Base-by-base conservation (phyloP, 306 rosid genomes). In the Vigna trinervia region DNA sequence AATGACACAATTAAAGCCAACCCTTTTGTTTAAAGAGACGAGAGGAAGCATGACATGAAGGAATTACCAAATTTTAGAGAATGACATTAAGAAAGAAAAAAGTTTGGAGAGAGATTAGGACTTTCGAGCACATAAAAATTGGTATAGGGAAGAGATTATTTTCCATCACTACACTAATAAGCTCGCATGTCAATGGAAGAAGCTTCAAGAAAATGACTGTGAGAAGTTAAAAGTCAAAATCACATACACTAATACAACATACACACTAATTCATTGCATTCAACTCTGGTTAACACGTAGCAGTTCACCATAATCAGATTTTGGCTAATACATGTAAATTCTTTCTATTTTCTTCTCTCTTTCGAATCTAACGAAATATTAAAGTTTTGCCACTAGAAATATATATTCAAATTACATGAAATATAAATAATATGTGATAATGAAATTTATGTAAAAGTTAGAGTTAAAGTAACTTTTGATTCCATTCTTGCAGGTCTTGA, bases 221-320 rank as follows among this genome's bases (percentile, higher is more conserved):
- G 2, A 5, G 32, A 56, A 57, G 67, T 73, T 32, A 43, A 57
- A 73, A 43, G 68, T 61, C 68, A 34, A 34, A 32, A 61, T 61
- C 46, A 46, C 5, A 46, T 15, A 74, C n/a, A 12, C 50, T 8
- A 34, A 19, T 17, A 54, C 69, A 61, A 26, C 13, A 14, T 10
- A 4, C 5, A 51, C 3, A 51, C 41, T 0, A 12, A 59, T 60
- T 78, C 63, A 47, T 34, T 70, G 45, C 51, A 50, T 78, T 54
- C 45, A 59, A 48, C 26, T 78, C 9, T 47, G 36, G 71, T 70
- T 78, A 26, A 36, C 52, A 36, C 45, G 46, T 69, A 32, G 12
- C 75, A 12, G 30, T 77, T 53, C 56, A 76, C 45, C 80, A 52
- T 20, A 63, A 19, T 76, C 52, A 12, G 6, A 66, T 65, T 65